Evolutionary conservation across 2,329 filamentous ascomycete species (phyloP), one percentile per base, ranked within the genome.

Genomic region (Fusarium equiseti): DNA sequence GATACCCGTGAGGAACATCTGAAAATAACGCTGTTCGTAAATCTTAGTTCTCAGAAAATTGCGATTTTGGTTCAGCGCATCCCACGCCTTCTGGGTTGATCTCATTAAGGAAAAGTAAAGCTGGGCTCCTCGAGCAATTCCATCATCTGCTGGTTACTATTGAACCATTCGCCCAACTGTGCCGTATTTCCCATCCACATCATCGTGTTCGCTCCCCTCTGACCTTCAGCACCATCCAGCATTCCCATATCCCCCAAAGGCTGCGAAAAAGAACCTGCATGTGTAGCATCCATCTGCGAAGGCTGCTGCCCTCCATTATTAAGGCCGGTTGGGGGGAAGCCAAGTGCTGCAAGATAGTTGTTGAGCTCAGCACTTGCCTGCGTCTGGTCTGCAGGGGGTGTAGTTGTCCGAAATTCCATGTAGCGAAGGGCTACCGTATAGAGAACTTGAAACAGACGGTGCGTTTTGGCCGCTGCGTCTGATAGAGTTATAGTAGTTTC

Each of bases 361-460:
- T 76, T 75, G 8, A 76, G 70, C 52, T 76, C 74, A 22, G 70
- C 71, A 20, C 64, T 74, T 9, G 73, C 73, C 62, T 88, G 74
- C 5, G 81, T 76, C 64, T 78, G 74, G 49, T 73, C 72, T 24
- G 76, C 77, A 9, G 72, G 71, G 9, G 74, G 74, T 5, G 74
- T 69, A 9, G 63, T 66, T 29, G 70, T 72, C 53, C 86, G 87
- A 4, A 87, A 85, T 73, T 89, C 86, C 18, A 90, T 81, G 68
- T 90, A 90, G 7, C 89, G 80, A 38, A 84, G 82, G 1, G 88
- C 88, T 10, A 90, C 85, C 38, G 83, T 87, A 68, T 86, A 84
- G 52, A 91, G 83, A 4, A 89, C 84, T 49, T 87, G 83, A 67
- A 88, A 90, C 16, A 91, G 81, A 27, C 84, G 86, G 66, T 88